Conservation (phyloP, 2,329 filamentous ascomycete genomes). For the Davidsoniella neocaledoniae region DNA sequence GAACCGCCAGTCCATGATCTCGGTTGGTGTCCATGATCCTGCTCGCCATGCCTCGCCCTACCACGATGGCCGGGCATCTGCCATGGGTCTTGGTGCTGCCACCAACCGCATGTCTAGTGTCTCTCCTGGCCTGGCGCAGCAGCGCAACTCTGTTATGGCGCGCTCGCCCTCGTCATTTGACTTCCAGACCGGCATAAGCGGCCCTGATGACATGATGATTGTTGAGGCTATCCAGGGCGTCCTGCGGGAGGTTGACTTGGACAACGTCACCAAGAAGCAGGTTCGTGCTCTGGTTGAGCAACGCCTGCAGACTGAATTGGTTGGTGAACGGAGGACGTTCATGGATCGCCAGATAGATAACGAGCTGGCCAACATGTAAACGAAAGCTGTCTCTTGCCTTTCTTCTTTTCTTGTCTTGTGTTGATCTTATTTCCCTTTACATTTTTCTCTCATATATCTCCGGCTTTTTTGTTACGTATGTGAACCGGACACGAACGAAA, state of each 20-base stretch:
- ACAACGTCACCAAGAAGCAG: slow-evolving; percentile 98
- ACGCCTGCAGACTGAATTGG: slow-evolving; percentile 74
- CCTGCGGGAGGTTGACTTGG: slow-evolving; percentile 75
- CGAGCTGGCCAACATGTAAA: slow-evolving; percentile 83
- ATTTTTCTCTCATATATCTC: neutral
- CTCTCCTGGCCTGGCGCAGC: slow-evolving; percentile 26
- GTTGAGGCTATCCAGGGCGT: slow-evolving; percentile 71
- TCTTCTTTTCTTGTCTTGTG: slow-evolving; percentile 5
- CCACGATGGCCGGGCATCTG: slow-evolving; percentile 44
- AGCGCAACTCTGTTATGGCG: slow-evolving; percentile 25
- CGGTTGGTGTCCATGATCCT: slow-evolving; percentile 35
- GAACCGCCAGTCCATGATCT: slow-evolving; percentile 57
- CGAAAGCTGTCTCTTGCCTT: neutral
- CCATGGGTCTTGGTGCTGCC: slow-evolving; percentile 38
- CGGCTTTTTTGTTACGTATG: neutral
- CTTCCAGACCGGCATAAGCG: slow-evolving; percentile 39
- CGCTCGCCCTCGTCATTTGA: slow-evolving; percentile 39
- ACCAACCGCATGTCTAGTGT: slow-evolving; percentile 30
- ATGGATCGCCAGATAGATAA: slow-evolving; percentile 86
- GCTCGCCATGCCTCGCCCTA: slow-evolving; percentile 39
- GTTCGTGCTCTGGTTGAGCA: slow-evolving; percentile 83
- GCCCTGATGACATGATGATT: slow-evolving; percentile 65
- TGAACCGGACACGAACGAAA: neutral
- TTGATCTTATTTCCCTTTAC: neutral
- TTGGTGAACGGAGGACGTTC: slow-evolving; percentile 72